These are phyloP conservation scores for Draba incana DNA, from an alignment of 345 rosid genomes.

Conservation along the genomic window DNA sequence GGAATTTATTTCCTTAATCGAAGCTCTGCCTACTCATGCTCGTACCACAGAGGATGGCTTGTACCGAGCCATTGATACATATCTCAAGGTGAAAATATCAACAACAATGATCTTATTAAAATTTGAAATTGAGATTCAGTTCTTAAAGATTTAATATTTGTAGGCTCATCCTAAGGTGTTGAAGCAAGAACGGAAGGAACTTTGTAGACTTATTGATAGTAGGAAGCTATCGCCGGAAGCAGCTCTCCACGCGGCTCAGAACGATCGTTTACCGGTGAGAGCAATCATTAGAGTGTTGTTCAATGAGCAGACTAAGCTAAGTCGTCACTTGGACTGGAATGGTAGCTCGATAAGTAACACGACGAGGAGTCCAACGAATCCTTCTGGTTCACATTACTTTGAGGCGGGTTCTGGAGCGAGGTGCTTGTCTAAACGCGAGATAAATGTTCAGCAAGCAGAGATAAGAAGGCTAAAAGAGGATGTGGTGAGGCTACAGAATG, in stretches of 20 bases:
- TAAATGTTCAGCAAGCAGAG: conserved; percentile 62
- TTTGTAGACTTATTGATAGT: conserved; percentile 74
- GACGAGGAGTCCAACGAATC: conserved; percentile 58
- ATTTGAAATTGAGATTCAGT: background rate
- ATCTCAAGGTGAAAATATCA: conserved; percentile 60
- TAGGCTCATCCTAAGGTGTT: conserved; percentile 76
- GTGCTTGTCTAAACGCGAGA: conserved; percentile 74
- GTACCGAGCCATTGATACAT: conserved; percentile 88
- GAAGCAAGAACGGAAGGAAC: conserved; percentile 80
- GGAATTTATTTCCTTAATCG: conserved; percentile 61
- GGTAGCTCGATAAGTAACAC: conserved; percentile 57
- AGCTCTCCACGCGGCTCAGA: conserved; percentile 80
- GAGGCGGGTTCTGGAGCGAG: conserved; percentile 49
- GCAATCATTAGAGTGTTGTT: conserved; percentile 76
- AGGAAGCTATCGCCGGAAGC: conserved; percentile 82
- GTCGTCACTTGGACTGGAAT: conserved; percentile 67
- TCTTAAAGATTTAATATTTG: background rate
- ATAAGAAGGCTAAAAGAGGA: conserved; percentile 71
- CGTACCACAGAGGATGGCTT: conserved; percentile 76
- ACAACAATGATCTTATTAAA: background rate
- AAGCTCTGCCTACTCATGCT: conserved; percentile 68
- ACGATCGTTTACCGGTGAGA: conserved; percentile 85
- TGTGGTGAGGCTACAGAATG: conserved; percentile 65
- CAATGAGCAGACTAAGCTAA: conserved; percentile 76
- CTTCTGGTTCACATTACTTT: conserved; percentile 37